These are phyloP conservation scores for Alternaria sp. DNA, from an alignment of 2,329 filamentous ascomycete species.

Conservation along the genomic window DNA sequence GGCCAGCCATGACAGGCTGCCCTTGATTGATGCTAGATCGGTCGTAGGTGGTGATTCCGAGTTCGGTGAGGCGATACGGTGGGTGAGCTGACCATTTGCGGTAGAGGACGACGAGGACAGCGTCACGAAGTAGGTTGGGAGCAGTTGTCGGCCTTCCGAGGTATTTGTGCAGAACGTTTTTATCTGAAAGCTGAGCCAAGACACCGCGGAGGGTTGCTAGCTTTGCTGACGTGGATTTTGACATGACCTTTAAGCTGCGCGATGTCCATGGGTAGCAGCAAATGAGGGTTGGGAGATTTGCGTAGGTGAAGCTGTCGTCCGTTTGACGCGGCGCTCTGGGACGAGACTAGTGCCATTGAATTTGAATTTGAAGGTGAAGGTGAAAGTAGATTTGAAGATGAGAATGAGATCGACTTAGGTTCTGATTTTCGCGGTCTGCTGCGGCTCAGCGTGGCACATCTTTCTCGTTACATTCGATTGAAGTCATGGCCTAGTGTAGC, in stretches of 20 bases:
- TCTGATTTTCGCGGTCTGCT: neutral
- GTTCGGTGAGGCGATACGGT: constrained; percentile 17
- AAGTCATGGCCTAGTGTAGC: neutral
- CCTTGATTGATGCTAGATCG: neutral
- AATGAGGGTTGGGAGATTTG: neutral
- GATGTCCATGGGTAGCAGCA: neutral
- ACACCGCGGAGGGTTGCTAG: neutral
- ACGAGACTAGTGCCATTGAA: neutral
- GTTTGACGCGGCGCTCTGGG: no score
- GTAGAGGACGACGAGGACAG: constrained; percentile 19
- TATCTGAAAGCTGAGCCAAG: constrained; percentile 2
- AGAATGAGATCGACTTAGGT: neutral
- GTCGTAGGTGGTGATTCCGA: constrained; percentile 24
- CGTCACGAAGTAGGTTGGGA: constrained; percentile 6
- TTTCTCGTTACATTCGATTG: neutral
- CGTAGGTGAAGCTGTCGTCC: neutral
- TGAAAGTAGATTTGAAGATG: neutral
- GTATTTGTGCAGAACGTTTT: constrained; percentile 7
- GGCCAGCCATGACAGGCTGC: constrained; percentile 2
- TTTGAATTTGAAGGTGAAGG: neutral
- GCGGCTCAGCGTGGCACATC: no score
- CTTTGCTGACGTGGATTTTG: neutral
- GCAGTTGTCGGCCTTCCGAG: neutral
- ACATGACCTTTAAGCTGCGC: neutral
- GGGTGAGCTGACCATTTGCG: constrained; percentile 13